phyloP scores from a whole-genome alignment of 495 filamentous ascomycete genomes.

The Aspergillus diversus region DNA sequence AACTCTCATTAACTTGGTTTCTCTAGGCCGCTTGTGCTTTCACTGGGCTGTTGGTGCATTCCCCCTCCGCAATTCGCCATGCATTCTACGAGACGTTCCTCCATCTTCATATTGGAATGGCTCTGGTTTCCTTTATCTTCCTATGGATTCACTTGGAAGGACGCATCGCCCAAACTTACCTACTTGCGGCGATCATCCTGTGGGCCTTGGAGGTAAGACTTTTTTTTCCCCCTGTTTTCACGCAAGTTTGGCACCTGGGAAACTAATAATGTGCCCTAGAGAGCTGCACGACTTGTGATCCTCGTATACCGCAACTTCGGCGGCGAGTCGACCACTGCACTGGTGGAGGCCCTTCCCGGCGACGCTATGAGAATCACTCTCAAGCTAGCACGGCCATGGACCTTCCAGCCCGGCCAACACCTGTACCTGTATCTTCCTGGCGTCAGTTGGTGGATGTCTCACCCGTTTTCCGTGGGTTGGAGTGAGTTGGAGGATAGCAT shows the following conservation, averaged over 20 bases:
- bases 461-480: constrained; percentile 96
- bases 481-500: constrained; percentile 51
- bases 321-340: constrained; percentile 66
- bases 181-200: constrained; percentile 67
- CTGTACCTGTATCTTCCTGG: constrained; percentile 81
- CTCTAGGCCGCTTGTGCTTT: constrained; percentile 49
- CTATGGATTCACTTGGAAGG: constrained; percentile 75
- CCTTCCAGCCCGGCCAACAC: constrained; percentile 83
- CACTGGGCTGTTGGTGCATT: constrained; percentile 62
- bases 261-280: constrained; percentile 30
- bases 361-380: constrained; percentile 84
- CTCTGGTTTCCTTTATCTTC: constrained; percentile 60
- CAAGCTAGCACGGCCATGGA: constrained; percentile 74
- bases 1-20: constrained; percentile 18
- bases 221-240: not conserved
- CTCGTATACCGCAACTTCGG: constrained; percentile 74
- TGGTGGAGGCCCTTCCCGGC: constrained; percentile 76
- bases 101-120: constrained; percentile 75
- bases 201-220: constrained; percentile 71
- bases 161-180: constrained; percentile 65
- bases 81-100: constrained; percentile 97
- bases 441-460: constrained; percentile 79
- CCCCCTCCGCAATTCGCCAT: constrained; percentile 78
- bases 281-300: constrained; percentile 66
- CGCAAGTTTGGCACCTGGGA: not conserved